Conservation (phyloP, 495 filamentous ascomycete species). For the Choiromyces venosus region DNA sequence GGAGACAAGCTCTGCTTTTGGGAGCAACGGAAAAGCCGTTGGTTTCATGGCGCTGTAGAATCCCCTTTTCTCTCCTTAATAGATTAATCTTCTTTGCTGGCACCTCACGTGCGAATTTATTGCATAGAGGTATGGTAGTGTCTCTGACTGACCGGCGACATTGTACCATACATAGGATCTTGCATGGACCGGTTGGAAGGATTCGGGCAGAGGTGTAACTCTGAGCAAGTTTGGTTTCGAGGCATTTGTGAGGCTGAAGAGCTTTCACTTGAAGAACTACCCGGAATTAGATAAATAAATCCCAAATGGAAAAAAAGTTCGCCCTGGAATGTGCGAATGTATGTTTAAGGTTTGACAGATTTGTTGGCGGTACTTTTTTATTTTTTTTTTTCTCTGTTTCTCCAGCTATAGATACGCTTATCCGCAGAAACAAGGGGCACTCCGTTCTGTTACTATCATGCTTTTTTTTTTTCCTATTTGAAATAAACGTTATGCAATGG, state of each 20-base stretch:
- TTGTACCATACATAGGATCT: conserved; percentile 60
- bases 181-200: conserved; percentile 97
- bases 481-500: background rate
- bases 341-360: background rate
- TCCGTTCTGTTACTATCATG: background rate
- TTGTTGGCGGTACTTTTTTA: background rate
- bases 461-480: background rate
- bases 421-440: background rate
- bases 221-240: conserved; percentile 88
- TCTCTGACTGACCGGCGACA: conserved; percentile 24
- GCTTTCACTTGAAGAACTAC: conserved; percentile 87
- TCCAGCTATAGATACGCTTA: background rate
- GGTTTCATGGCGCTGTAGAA: background rate
- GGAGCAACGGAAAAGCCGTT: background rate
- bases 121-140: conserved; percentile 28
- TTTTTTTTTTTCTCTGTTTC: background rate
- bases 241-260: conserved; percentile 93
- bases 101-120: background rate
- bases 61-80: background rate
- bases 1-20: conserved; percentile 13
- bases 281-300: conserved; percentile 51
- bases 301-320: background rate
- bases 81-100: background rate
- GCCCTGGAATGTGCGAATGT: background rate
- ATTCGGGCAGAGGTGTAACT: conserved; percentile 84